Evolutionary conservation across 176 grass and related monocot genomes (phyloP), one percentile per base, ranked within the genome.

Genomic region (Coix lacrymajobi): DNA sequence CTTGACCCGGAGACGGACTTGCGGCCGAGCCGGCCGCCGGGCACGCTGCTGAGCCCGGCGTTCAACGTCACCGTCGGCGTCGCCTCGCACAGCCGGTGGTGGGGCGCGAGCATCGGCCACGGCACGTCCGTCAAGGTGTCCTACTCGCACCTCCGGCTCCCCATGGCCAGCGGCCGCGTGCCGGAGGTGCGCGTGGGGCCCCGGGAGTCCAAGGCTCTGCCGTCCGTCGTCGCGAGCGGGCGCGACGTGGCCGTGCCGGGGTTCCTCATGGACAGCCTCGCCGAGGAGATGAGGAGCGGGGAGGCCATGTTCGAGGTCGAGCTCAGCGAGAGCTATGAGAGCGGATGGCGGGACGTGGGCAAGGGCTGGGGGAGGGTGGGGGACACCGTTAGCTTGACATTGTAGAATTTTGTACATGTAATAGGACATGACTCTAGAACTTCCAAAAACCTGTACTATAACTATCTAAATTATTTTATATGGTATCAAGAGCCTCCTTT

Each of bases 41-140:
- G 30, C 17, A 3, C 29, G 26, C 73, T 78, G 26, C 73, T 78
- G 49, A 66, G 7, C 83, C 83, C 64, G 65, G 66, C 4, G 45
- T 84, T 84, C 81, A 84, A 75, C 61, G 44, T 84, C 5, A 76
- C 71, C 81, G 11, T 84, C 81, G 41, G 70, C 31, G 13, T 76
- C 15, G 61, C 44, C 24, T 76, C 61, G 12, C 44, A 0, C 15
- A 66, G 60, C 20, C 1, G 0, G 15, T 0, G 19, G 0, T 0
- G 0, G 60, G 81, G 71, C 0, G 70, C 13, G 6, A 63, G 71
- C n/a, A 25, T 75, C 41, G 0, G 0, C 0, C 31, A 60, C 58
- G 43, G 71, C 43, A 52, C 61, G n/a, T 13, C 31, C 10, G 26
- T 75, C 43, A 25, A 9, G 31, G 60, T 83, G 15, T 22, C 60